Percentiles rank a stretch among this genome's conserved stretches.
phyloP scores from a whole-genome alignment of 148 eudicot genomes.

The Cornus controversa region DNA sequence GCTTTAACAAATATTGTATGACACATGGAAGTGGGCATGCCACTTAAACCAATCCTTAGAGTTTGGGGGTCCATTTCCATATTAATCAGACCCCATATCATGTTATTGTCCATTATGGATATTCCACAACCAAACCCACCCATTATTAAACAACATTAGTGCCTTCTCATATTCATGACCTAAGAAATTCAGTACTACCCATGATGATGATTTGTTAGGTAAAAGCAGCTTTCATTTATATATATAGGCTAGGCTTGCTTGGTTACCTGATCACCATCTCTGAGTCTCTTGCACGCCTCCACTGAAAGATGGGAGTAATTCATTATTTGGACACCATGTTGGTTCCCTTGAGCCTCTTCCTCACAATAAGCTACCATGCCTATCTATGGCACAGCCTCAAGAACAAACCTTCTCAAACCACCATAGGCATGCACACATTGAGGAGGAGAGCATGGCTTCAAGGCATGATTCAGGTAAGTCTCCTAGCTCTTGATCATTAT shows the following conservation, averaged over 20 bases:
- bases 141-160: constrained; percentile 13
- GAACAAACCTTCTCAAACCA: constrained; percentile 42
- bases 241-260: background rate
- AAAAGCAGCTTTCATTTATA: background rate
- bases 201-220: background rate
- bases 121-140: constrained; percentile 2
- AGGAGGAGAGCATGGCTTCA: constrained; percentile 42
- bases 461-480: constrained; percentile 46
- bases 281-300: background rate
- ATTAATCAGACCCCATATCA: background rate
- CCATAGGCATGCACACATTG: constrained; percentile 37
- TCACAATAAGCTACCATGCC: constrained; percentile 57
- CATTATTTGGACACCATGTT: constrained; percentile 48
- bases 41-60: background rate
- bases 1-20: background rate
- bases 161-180: constrained; percentile 4
- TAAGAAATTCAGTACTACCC: background rate
- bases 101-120: background rate
- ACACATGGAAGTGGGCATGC: background rate
- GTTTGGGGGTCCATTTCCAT: background rate
- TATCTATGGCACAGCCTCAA: constrained; percentile 50
- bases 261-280: background rate
- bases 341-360: constrained; percentile 51
- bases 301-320: constrained; percentile 19
- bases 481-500: too few relatives aligned